phyloP scores from a whole-genome alignment of 768 basidiomycete species.

The Hydnum rufescens region DNA sequence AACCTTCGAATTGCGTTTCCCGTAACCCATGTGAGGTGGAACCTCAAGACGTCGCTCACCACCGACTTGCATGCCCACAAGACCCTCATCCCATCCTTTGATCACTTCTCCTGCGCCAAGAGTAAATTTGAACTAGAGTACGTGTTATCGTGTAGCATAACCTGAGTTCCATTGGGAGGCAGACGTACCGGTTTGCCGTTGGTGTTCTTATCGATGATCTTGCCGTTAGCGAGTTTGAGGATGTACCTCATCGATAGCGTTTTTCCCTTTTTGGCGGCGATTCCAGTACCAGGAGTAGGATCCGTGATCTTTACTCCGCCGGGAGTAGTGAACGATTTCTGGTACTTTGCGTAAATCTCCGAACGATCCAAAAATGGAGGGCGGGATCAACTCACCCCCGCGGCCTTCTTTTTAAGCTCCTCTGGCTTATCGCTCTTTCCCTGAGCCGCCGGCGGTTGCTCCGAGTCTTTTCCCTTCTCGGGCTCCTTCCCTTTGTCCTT shows the following conservation, averaged over 20 bases:
- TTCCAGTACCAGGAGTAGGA: constrained; percentile 24
- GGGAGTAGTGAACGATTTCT: constrained; percentile 13
- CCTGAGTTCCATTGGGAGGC: constrained; percentile 4
- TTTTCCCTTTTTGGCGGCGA: constrained; percentile 24
- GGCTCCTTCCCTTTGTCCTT: constrained; percentile 9
- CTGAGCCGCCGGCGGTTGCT: background rate
- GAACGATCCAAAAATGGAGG: background rate
- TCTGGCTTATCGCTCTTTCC: background rate
- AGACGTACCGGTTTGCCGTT: constrained; percentile 24
- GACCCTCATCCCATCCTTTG: constrained; percentile 23
- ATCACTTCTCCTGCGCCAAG: constrained; percentile 15
- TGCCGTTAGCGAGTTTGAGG: constrained; percentile 22
- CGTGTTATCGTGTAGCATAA: background rate
- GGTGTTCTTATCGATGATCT: constrained; percentile 18
- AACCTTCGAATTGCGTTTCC: constrained; percentile 17
- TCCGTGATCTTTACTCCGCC: constrained; percentile 26
- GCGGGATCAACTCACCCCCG: background rate
- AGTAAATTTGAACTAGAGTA: constrained; percentile 17
- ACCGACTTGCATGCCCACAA: constrained; percentile 27
- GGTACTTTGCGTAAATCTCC: background rate
- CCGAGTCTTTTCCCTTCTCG: background rate
- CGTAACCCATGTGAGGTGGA: constrained; percentile 14
- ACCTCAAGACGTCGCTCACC: constrained; percentile 25
- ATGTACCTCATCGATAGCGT: constrained; percentile 29
- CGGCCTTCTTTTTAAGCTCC: constrained; percentile 3